A percentile compares a stretch with the other conserved stretches of the same genome.
Evolutionary conservation across 768 basidiomycete species (phyloP).

Genomic region (Auriscalpium vulgare): DNA sequence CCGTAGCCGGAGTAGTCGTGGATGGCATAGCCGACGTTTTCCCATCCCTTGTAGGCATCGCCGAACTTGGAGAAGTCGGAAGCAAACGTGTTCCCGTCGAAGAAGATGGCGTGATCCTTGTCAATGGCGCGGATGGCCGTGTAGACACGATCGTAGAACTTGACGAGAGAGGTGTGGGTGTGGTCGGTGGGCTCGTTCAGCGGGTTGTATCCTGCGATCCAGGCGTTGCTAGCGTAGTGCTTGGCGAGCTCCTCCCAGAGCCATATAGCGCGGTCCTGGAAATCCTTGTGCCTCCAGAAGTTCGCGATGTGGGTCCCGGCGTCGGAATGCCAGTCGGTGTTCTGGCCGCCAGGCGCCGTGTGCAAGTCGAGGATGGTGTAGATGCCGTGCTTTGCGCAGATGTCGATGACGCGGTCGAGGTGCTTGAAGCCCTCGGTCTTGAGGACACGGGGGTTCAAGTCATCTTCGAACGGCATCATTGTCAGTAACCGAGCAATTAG

Average conservation of each 20-base stretch:
- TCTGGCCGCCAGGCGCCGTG: constrained; percentile 67
- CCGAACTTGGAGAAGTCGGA: constrained; percentile 70
- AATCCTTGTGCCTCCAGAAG: constrained; percentile 81
- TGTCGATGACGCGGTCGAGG: constrained; percentile 71
- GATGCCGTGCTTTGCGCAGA: constrained; percentile 69
- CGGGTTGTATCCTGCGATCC: constrained; percentile 85
- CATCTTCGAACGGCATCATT: constrained; percentile 35
- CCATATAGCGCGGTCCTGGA: constrained; percentile 72
- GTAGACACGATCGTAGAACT: constrained; percentile 63
- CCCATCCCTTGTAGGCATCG: constrained; percentile 52
- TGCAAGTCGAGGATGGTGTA: constrained; percentile 81
- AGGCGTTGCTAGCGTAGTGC: constrained; percentile 70
- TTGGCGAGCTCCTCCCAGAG: constrained; percentile 71
- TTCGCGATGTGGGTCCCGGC: constrained; percentile 60
- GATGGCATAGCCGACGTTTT: constrained; percentile 69
- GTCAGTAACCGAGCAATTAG: neutral
- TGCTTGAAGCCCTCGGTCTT: constrained; percentile 72
- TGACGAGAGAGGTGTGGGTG: constrained; percentile 52
- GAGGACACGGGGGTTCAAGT: constrained; percentile 72
- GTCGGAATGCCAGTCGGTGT: constrained; percentile 77
- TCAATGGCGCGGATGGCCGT: constrained; percentile 66
- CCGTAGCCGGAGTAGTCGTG: constrained; percentile 75
- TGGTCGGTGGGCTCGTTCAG: constrained; percentile 80
- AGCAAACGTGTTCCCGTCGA: constrained; percentile 82
- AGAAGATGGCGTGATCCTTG: constrained; percentile 63